Evolutionary conservation across 2,329 filamentous ascomycete genomes (phyloP), one percentile per base, ranked within the genome.

Genomic region (Cercospora janseana): DNA sequence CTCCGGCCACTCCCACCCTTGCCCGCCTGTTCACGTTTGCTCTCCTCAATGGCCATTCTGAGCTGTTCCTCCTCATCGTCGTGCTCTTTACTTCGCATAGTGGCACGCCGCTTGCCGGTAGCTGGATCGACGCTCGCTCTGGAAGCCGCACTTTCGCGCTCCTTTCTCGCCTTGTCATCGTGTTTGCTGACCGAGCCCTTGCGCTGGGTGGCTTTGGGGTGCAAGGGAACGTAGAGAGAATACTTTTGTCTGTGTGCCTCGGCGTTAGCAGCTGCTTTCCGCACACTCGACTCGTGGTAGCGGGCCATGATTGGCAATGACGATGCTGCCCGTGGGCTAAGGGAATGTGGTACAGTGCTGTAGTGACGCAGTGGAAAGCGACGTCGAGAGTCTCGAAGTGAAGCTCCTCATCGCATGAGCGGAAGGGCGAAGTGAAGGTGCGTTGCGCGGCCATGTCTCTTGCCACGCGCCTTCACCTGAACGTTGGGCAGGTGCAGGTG

Each of bases 61-160:
- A 98, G 70, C 63, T 91, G 85, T 67, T 94, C 89, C 61, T 95
- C 91, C 70, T 98, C 93, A 58, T 97, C 91, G 62, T 97, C 97
- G 16, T 90, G 92, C 32, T 92, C 91, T 55, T 92, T 83, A 68
- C 93, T 98, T 66, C 97, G 95, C 89, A 97, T 96, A 5, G 93
- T 98, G 15, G 90, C 95, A 21, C 93, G 82, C 52, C 93, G 82
- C 69, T 96, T 97, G 28, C 85, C 83, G 45, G 81, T 79, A 46
- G 82, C 78, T 34, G 71, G 70, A 35, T 77, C 74, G 32, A 76
- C 78, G 59, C 74, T 80, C 41, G 72, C 71, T 52, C 77, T 70
- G 18, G 74, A 69, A 46, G 71, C 47, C 75, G 75, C 46, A 75
- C 75, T 40, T 76, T 81, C 57, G 73, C 80, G 65, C 68, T 81